Evolutionary conservation across 2,329 filamentous ascomycete species (phyloP).

Genomic region (Beauveria asiatica): DNA sequence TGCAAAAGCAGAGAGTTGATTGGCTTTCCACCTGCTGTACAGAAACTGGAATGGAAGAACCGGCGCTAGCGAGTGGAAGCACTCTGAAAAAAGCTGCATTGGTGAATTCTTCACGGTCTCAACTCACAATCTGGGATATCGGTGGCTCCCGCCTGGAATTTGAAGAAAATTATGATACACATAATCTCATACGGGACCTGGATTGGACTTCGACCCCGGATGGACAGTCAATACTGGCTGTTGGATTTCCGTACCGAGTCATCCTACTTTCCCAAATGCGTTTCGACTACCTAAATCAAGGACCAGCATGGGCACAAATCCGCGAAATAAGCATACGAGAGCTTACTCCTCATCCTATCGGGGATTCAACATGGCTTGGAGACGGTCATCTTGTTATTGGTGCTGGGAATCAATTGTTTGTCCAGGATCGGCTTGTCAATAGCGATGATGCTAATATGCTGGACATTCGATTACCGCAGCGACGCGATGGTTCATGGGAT

Average conservation of each 20-base stretch:
- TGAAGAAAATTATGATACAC: slow-evolving; percentile 61
- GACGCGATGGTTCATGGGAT: slow-evolving; percentile 49
- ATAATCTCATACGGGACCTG: slow-evolving; percentile 73
- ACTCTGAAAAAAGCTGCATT: slow-evolving; percentile 81
- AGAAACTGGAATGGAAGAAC: slow-evolving; percentile 65
- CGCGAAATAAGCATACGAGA: slow-evolving; percentile 74
- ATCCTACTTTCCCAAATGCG: slow-evolving; percentile 78
- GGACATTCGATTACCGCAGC: slow-evolving; percentile 37
- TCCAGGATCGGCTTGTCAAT: slow-evolving; percentile 70
- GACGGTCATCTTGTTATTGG: slow-evolving; percentile 81
- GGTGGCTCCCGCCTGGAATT: slow-evolving; percentile 75
- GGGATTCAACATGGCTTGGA: slow-evolving; percentile 84
- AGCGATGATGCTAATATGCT: slow-evolving; percentile 51
- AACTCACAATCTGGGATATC: slow-evolving; percentile 86
- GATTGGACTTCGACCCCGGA: slow-evolving; percentile 93
- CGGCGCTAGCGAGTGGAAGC: slow-evolving; percentile 74
- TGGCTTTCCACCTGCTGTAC: slow-evolving; percentile 78
- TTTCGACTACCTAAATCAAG: slow-evolving; percentile 83
- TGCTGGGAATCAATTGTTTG: slow-evolving; percentile 82
- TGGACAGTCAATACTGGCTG: slow-evolving; percentile 77
- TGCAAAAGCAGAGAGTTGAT: slow-evolving; percentile 51
- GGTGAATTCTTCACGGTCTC: slow-evolving; percentile 63
- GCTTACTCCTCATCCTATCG: slow-evolving; percentile 80
- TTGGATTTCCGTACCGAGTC: slow-evolving; percentile 85
- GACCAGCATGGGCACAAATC: slow-evolving; percentile 82